Evolutionary conservation across 2,329 filamentous ascomycete genomes (phyloP).

Genomic region (Whalleya microplaca): DNA sequence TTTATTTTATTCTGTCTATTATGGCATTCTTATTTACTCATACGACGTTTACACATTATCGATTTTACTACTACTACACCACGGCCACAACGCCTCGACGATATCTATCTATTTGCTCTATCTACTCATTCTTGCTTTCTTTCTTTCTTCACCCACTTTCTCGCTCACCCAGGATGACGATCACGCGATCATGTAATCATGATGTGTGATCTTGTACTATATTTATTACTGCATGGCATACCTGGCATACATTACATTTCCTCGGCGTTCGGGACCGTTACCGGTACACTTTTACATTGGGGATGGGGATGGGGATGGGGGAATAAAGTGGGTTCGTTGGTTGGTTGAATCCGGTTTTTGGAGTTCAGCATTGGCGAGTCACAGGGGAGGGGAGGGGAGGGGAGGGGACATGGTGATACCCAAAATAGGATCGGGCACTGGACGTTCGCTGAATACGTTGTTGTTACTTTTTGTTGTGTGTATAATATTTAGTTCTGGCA

Average conservation of each 20-base stretch:
- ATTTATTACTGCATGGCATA: background rate
- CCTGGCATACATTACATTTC: background rate
- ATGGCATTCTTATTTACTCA: background rate
- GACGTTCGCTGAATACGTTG: background rate
- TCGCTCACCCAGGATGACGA: too few relatives aligned
- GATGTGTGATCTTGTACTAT: constrained; percentile 6
- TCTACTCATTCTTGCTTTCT: constrained; percentile 1
- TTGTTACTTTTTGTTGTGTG: background rate
- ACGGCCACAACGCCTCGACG: constrained; percentile 5
- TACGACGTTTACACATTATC: constrained; percentile 3
- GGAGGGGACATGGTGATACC: background rate
- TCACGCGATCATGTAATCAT: background rate
- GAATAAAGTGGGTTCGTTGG: too few relatives aligned
- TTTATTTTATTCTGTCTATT: too few relatives aligned
- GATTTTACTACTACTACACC: constrained; percentile 3
- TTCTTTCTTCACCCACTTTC: background rate
- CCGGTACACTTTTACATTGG: background rate
- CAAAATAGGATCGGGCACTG: background rate
- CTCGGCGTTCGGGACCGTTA: background rate
- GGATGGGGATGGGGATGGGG: background rate
- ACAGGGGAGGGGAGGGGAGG: background rate
- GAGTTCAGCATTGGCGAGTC: background rate
- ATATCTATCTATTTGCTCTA: too few relatives aligned
- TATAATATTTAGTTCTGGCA: background rate
- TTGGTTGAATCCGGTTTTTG: background rate